These are phyloP conservation scores for Volvox reticuliferus DNA, from an alignment of 139 green algal species.

Conservation along the genomic window DNA sequence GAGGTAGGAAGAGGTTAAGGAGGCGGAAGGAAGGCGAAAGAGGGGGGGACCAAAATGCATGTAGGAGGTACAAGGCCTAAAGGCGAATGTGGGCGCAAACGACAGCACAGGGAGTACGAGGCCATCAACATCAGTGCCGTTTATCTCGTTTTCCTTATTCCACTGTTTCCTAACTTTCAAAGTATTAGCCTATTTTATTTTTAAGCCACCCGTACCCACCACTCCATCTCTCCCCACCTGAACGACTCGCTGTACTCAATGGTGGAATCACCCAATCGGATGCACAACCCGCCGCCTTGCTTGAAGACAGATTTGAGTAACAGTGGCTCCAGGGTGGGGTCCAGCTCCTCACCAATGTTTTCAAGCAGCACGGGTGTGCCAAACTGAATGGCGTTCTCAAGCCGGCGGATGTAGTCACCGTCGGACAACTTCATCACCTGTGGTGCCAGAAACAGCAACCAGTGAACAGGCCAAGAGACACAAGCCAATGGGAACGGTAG, in stretches of 20 bases:
- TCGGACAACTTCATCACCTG: conserved; percentile 79
- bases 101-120: too few relatives aligned
- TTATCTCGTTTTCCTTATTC: background rate
- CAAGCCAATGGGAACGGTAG: too few relatives aligned
- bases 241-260: conserved; percentile 85
- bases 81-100: too few relatives aligned
- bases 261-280: conserved; percentile 79
- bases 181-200: too few relatives aligned
- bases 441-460: background rate
- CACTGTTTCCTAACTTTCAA: too few relatives aligned
- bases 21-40: background rate
- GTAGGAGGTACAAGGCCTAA: too few relatives aligned
- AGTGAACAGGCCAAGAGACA: too few relatives aligned
- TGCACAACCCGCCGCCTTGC: conserved; percentile 68
- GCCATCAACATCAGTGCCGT: too few relatives aligned
- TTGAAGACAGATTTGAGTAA: conserved; percentile 82
- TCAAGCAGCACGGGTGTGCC: conserved; percentile 80
- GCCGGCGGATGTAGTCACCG: conserved; percentile 73
- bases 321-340: conserved; percentile 86
- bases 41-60: background rate
- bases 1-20: background rate
- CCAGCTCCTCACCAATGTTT: conserved; percentile 81
- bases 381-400: conserved; percentile 82
- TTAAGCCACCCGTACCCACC: too few relatives aligned
- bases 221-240: conserved; percentile 32